These are phyloP conservation scores for Blastobotrys aristatus DNA, from an alignment of 1,139 yeast species.

Conservation along the genomic window DNA sequence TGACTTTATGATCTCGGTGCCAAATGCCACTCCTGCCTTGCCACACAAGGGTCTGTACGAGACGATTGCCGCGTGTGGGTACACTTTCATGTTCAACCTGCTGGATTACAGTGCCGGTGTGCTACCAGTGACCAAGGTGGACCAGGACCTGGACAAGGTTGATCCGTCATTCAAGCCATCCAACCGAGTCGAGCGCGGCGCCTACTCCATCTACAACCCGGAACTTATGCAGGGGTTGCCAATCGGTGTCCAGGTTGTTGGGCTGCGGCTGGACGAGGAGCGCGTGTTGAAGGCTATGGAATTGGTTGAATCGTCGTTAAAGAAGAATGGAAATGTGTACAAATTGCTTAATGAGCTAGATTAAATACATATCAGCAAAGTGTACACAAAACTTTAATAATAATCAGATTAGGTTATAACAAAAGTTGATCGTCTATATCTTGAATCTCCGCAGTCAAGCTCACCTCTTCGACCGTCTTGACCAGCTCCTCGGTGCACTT, in stretches of 20 bases:
- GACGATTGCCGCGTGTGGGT: constrained; percentile 40
- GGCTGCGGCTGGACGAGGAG: constrained; percentile 58
- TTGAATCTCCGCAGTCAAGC: constrained; percentile 72
- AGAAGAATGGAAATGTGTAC: constrained; percentile 29
- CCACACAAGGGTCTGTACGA: constrained; percentile 38
- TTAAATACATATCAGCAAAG: neutral
- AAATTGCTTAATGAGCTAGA: constrained; percentile 25
- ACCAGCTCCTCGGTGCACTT: constrained; percentile 93
- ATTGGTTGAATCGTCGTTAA: constrained; percentile 35
- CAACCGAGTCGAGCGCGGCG: constrained; percentile 39
- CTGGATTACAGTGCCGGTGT: constrained; percentile 56
- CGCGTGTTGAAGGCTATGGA: constrained; percentile 46
- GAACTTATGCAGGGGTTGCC: constrained; percentile 58
- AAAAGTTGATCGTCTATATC: constrained; percentile 25
- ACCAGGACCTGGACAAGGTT: constrained; percentile 41
- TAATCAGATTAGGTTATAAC: neutral
- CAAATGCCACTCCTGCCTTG: constrained; percentile 40
- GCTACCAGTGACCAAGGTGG: constrained; percentile 55
- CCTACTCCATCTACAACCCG: constrained; percentile 47
- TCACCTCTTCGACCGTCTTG: constrained; percentile 91
- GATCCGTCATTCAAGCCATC: constrained; percentile 35
- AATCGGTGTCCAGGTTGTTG: constrained; percentile 59
- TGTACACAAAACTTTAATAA: neutral
- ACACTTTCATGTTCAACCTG: constrained; percentile 56
- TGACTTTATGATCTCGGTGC: constrained; percentile 38